Percentiles rank a stretch among this genome's conserved stretches.
Evolutionary conservation across 139 green algal species (phyloP).

Genomic region (Tetradesmus obliquus): DNA sequence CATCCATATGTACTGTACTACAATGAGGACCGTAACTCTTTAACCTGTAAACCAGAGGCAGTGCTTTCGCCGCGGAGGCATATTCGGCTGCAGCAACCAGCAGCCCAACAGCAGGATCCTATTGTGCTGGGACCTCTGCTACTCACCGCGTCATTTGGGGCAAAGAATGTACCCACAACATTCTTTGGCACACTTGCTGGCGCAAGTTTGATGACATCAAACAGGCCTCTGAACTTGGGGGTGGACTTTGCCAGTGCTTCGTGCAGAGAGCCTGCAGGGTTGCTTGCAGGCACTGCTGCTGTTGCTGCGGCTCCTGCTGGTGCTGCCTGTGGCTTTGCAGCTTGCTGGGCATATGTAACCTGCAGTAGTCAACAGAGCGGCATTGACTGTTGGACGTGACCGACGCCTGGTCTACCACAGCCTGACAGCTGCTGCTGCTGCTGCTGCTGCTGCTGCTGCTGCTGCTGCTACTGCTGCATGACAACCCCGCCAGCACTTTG

Average conservation of each 20-base stretch:
- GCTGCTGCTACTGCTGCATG: not conserved
- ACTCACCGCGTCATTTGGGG: slow-evolving; percentile 28
- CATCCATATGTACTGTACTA: no score
- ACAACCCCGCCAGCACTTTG: not conserved
- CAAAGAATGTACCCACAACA: slow-evolving; percentile 24
- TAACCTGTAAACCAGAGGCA: no score
- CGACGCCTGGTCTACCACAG: no score
- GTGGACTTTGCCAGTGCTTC: not conserved
- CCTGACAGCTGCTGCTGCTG: not conserved
- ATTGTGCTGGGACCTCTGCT: no score
- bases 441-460: no score
- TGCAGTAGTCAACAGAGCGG: not conserved
- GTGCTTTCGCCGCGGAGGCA: no score
- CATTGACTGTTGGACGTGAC: not conserved
- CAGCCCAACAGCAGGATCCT: not conserved
- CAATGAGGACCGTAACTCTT: no score
- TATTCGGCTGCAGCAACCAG: no score
- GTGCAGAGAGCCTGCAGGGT: slow-evolving; percentile 16
- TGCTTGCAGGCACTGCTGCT: slow-evolving; percentile 1
- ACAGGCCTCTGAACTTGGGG: not conserved
- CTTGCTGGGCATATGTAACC: not conserved
- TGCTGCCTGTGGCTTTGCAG: not conserved
- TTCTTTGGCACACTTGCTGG: not conserved
- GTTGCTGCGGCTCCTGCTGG: not conserved
- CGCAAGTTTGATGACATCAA: not conserved